These are phyloP conservation scores for Camillea tinctor DNA, from an alignment of 2,329 filamentous ascomycete genomes.

Conservation along the genomic window DNA sequence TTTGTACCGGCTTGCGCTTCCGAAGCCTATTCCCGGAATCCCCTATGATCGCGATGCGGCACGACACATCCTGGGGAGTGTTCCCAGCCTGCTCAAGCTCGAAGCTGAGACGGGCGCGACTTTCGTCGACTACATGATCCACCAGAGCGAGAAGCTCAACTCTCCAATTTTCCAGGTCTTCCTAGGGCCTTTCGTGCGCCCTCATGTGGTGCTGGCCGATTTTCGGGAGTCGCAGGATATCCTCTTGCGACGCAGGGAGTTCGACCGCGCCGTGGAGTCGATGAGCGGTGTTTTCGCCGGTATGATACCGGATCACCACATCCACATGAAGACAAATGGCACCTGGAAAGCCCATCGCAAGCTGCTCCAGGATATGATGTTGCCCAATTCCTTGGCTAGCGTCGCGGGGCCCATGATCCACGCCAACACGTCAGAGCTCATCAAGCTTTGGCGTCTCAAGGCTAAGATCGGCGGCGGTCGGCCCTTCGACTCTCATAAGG, in stretches of 20 bases:
- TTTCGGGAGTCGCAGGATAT: conserved; percentile 36
- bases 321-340: conserved; percentile 26
- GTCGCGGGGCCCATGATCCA: conserved; percentile 33
- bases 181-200: conserved; percentile 31
- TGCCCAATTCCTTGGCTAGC: conserved; percentile 34
- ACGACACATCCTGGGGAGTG: conserved; percentile 8
- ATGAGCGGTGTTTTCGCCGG: conserved; percentile 18
- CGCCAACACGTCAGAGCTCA: conserved; percentile 5
- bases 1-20: conserved; percentile 1
- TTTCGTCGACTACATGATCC: conserved; percentile 5
- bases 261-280: conserved; percentile 30
- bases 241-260: conserved; percentile 32
- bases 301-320: conserved; percentile 30
- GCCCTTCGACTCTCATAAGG: too few relatives aligned
- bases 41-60: conserved; percentile 7
- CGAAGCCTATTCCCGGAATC: conserved; percentile 15
- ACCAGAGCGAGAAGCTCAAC: conserved; percentile 4
- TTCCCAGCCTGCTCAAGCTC: conserved; percentile 4
- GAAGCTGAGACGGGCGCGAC: background rate
- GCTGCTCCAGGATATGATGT: conserved; percentile 39
- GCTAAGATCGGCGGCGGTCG: too few relatives aligned
- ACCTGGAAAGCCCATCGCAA: conserved; percentile 29
- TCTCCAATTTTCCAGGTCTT: conserved; percentile 36
- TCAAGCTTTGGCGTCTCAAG: too few relatives aligned
- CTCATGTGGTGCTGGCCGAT: conserved; percentile 33